Percentiles rank a stretch among this genome's conserved stretches.
Evolutionary conservation across 768 basidiomycete genomes (phyloP).

Genomic region (Trametes elegans): DNA sequence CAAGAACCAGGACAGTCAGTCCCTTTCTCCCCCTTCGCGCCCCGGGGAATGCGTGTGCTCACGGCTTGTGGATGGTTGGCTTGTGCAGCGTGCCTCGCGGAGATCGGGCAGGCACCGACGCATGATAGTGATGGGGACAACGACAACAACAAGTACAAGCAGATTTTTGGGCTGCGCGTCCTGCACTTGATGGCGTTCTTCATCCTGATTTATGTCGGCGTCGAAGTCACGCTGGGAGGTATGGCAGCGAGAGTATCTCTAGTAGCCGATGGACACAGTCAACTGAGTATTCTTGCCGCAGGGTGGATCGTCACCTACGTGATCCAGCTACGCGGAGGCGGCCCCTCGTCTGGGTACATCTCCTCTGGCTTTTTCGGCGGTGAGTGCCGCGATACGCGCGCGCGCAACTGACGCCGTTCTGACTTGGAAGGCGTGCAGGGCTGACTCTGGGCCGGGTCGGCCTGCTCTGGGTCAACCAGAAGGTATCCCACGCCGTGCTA

Average conservation of each 20-base stretch:
- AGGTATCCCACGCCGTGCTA: conserved; percentile 25
- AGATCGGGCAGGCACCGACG: conserved; percentile 48
- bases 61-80: background rate
- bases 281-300: conserved; percentile 13
- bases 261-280: background rate
- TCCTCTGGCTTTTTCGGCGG: conserved; percentile 50
- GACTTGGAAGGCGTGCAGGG: conserved; percentile 26
- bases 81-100: conserved; percentile 46
- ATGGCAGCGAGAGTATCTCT: conserved; percentile 13
- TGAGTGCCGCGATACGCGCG: conserved; percentile 6
- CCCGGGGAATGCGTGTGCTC: background rate
- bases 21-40: conserved; percentile 21
- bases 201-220: conserved; percentile 42
- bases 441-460: conserved; percentile 52
- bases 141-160: conserved; percentile 40
- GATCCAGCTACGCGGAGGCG: conserved; percentile 45
- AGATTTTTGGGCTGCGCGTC: conserved; percentile 40
- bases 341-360: conserved; percentile 47
- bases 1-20: conserved; percentile 70
- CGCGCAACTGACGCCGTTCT: background rate
- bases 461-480: conserved; percentile 49
- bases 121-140: conserved; percentile 34
- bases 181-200: conserved; percentile 43
- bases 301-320: conserved; percentile 60
- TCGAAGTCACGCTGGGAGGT: conserved; percentile 34